A percentile compares a stretch with the other conserved stretches of the same genome.
Conservation (phyloP, 2,329 filamentous ascomycete species). For the Myriosclerotinia duriaeana region DNA sequence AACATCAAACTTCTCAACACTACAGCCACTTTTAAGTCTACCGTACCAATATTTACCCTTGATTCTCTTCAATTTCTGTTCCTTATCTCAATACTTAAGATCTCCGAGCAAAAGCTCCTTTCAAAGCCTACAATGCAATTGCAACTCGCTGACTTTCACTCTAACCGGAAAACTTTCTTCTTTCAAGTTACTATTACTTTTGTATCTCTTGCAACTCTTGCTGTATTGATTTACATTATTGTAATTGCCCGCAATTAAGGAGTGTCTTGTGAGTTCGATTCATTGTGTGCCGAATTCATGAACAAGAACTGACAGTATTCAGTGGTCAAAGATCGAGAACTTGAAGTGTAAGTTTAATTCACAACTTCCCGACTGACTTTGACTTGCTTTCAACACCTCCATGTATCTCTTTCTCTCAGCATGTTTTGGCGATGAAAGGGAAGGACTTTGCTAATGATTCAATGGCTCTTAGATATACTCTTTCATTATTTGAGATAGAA, state of each 20-base stretch:
- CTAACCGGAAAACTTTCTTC: neutral
- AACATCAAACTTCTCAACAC: neutral
- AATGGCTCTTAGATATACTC: neutral
- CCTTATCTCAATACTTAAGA: too few relatives aligned
- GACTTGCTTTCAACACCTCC: neutral
- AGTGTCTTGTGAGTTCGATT: neutral
- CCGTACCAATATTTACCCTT: neutral
- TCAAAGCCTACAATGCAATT: constrained; percentile 1
- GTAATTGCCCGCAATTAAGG: neutral
- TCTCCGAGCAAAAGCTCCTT: neutral
- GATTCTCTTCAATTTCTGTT: neutral
- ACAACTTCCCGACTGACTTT: too few relatives aligned
- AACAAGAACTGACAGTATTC: neutral
- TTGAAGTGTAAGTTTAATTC: neutral
- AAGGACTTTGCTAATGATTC: neutral
- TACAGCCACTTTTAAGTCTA: neutral
- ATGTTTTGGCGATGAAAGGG: too few relatives aligned
- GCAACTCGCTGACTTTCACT: too few relatives aligned
- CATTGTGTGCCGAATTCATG: neutral
- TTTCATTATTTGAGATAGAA: neutral
- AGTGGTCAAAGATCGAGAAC: neutral
- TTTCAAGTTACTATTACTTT: neutral
- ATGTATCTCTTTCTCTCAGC: neutral
- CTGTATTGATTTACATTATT: neutral
- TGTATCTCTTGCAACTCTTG: neutral